Percentiles rank a stretch among this genome's conserved stretches.
Evolutionary conservation across 1,284 basidiomycete genomes (phyloP).

Genomic region (Apiotrichum domesticum): DNA sequence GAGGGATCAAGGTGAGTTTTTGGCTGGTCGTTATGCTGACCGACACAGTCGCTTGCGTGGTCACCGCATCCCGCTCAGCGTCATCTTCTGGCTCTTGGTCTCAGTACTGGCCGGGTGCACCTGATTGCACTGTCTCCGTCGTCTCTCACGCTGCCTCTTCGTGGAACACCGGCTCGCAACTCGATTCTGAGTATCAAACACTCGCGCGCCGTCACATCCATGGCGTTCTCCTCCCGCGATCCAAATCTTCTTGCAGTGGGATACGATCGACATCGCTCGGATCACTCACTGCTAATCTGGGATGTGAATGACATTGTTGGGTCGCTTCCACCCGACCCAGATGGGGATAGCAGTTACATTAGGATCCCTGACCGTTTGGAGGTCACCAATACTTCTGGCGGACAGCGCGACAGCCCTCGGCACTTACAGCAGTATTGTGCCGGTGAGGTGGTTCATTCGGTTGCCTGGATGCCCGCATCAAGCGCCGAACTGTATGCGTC

Average conservation of each 20-base stretch:
- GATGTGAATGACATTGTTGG: conserved; percentile 36
- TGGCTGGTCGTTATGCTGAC: background rate
- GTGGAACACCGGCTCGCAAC: conserved; percentile 13
- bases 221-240: conserved; percentile 40
- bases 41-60: conserved; percentile 37
- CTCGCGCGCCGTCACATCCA: conserved; percentile 33
- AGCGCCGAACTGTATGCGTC: conserved; percentile 30
- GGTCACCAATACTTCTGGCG: conserved; percentile 19
- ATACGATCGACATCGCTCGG: conserved; percentile 43
- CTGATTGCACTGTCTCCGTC: conserved; percentile 33
- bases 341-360: conserved; percentile 7
- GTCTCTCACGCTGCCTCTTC: conserved; percentile 24
- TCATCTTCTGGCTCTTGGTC: conserved; percentile 32
- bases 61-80: conserved; percentile 33
- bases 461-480: conserved; percentile 25
- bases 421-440: conserved; percentile 44
- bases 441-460: conserved; percentile 37
- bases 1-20: conserved; percentile 16
- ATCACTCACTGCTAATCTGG: conserved; percentile 44
- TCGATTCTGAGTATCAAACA: conserved; percentile 36
- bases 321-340: conserved; percentile 15
- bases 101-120: conserved; percentile 33
- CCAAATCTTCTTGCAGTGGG: conserved; percentile 39
- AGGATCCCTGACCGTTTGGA: conserved; percentile 10
- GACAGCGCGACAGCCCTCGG: conserved; percentile 15